Percentiles rank a stretch among this genome's conserved stretches.
These are phyloP conservation scores for Amanita inopinata DNA, from an alignment of 768 basidiomycete genomes.

Conservation along the genomic window DNA sequence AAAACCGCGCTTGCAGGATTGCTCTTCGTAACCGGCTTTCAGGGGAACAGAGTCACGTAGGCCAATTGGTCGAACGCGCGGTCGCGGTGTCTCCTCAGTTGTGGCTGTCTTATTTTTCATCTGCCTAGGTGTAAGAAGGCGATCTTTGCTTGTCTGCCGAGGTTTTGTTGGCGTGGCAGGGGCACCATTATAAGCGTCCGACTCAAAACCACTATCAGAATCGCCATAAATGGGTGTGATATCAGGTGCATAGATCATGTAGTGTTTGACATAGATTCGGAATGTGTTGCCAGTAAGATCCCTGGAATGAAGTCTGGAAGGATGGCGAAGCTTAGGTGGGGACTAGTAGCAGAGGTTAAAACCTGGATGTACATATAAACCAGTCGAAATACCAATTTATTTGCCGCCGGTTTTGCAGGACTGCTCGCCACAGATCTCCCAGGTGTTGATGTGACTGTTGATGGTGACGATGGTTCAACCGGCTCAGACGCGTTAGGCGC, in stretches of 20 bases:
- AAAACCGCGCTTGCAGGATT: conserved; percentile 34
- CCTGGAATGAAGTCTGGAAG: conserved; percentile 52
- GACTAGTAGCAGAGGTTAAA: conserved; percentile 1
- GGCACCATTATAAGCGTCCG: conserved; percentile 6
- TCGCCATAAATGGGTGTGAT: conserved; percentile 7
- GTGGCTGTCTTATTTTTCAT: not conserved
- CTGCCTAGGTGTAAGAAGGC: not conserved
- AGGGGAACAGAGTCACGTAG: not conserved
- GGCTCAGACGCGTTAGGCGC: conserved; percentile 12
- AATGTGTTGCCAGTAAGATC: conserved; percentile 68
- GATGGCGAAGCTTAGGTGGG: conserved; percentile 55
- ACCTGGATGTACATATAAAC: not conserved
- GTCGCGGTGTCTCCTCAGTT: conserved; percentile 18
- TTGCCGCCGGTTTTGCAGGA: conserved; percentile 17
- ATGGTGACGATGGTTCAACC: conserved; percentile 7
- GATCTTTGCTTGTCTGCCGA: not conserved
- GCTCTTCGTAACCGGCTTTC: not conserved
- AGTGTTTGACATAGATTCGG: conserved; percentile 69
- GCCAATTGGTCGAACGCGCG: not conserved
- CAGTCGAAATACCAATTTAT: conserved; percentile 10
- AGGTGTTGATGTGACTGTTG: conserved; percentile 10
- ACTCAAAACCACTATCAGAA: conserved; percentile 13
- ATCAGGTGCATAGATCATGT: conserved; percentile 51
- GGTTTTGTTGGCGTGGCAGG: conserved; percentile 20
- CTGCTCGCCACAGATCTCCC: conserved; percentile 17